Conservation (phyloP, 805 yeast genomes). For the Candida sphagnicola region DNA sequence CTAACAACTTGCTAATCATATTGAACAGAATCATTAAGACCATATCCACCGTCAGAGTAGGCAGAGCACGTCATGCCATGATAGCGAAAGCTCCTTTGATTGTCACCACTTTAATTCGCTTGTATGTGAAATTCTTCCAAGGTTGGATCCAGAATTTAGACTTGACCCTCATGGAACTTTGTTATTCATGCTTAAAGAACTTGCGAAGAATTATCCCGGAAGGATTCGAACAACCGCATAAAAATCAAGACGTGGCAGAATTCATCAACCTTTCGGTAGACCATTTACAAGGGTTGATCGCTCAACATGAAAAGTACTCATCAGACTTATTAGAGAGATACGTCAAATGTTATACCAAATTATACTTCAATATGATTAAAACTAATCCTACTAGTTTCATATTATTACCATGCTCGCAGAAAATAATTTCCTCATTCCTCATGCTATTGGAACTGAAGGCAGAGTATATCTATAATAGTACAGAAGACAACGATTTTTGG, state of each 20-base stretch:
- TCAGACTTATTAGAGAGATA: slow-evolving; percentile 60
- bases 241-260: slow-evolving; percentile 52
- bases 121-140: slow-evolving; percentile 58
- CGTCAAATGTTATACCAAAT: slow-evolving; percentile 69
- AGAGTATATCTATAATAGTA: slow-evolving; percentile 53
- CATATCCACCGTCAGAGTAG: slow-evolving; percentile 73
- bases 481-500: slow-evolving; percentile 65
- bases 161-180: slow-evolving; percentile 61
- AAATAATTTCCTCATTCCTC: slow-evolving; percentile 59
- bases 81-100: slow-evolving; percentile 66
- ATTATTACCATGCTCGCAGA: slow-evolving; percentile 58
- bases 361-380: slow-evolving; percentile 57
- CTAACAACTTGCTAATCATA: slow-evolving; percentile 62
- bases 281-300: slow-evolving; percentile 57
- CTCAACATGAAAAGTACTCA: slow-evolving; percentile 47
- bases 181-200: slow-evolving; percentile 73
- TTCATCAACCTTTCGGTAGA: slow-evolving; percentile 53
- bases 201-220: slow-evolving; percentile 70
- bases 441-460: slow-evolving; percentile 63
- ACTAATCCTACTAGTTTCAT: slow-evolving; percentile 68
- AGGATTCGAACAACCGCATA: slow-evolving; percentile 70
- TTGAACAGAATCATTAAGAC: slow-evolving; percentile 76
- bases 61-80: slow-evolving; percentile 74
- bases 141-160: slow-evolving; percentile 55
- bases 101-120: slow-evolving; percentile 53